Evolutionary conservation across 2,329 filamentous ascomycete species (phyloP).

Genomic region (Aspergillus flavus): DNA sequence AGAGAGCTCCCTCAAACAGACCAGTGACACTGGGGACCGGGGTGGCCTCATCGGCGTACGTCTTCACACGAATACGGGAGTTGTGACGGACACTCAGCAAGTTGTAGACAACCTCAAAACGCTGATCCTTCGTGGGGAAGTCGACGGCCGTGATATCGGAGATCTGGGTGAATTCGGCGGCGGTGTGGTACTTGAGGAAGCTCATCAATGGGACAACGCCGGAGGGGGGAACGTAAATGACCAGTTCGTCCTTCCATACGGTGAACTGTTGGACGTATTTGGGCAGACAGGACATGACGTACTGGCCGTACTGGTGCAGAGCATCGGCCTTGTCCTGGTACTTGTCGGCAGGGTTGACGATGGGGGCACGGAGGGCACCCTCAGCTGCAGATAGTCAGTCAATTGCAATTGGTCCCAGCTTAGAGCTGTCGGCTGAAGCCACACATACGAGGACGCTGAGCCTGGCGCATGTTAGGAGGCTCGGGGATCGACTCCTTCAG

Average conservation of each 20-base stretch:
- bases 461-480: conserved; percentile 67
- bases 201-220: conserved; percentile 89
- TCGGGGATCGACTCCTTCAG: conserved; percentile 60
- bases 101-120: conserved; percentile 98
- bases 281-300: conserved; percentile 93
- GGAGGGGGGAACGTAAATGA: conserved; percentile 85
- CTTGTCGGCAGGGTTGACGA: conserved; percentile 92
- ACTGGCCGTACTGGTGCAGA: conserved; percentile 92
- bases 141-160: conserved; percentile 93
- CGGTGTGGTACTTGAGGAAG: conserved; percentile 97
- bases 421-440: conserved; percentile 13
- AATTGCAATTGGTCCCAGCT: conserved; percentile 2
- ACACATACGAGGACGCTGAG: conserved; percentile 53
- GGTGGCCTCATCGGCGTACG: conserved; percentile 93
- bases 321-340: conserved; percentile 83
- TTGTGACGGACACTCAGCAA: conserved; percentile 94
- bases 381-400: conserved; percentile 37
- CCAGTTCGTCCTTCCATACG: conserved; percentile 98
- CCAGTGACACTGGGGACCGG: conserved; percentile 85
- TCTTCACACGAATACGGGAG: conserved; percentile 95
- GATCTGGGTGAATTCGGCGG: conserved; percentile 93
- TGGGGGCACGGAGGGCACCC: conserved; percentile 71
- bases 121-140: conserved; percentile 91
- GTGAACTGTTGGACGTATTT: conserved; percentile 99
- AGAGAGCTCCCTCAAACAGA: conserved; percentile 94